Percentiles rank a stretch among this genome's conserved stretches.
These are phyloP conservation scores for Chrysoporthe deuterocubensis DNA, from an alignment of 2,329 filamentous ascomycete genomes.

Conservation along the genomic window DNA sequence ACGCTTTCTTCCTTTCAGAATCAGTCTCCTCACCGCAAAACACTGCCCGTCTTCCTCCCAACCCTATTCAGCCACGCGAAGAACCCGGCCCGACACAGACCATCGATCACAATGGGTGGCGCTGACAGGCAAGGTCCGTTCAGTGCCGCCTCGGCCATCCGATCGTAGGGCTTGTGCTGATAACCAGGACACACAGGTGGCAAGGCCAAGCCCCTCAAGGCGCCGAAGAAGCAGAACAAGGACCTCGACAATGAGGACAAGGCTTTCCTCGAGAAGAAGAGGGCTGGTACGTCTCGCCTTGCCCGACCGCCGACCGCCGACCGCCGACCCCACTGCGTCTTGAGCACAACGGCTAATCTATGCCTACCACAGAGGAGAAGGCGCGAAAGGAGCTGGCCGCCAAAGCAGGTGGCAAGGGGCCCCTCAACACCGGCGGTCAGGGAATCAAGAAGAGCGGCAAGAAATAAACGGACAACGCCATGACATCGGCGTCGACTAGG, in stretches of 20 bases:
- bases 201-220: constrained; percentile 86
- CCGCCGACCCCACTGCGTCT: constrained; percentile 13
- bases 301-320: too few relatives aligned
- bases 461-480: constrained; percentile 64
- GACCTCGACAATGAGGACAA: constrained; percentile 87
- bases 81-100: neutral
- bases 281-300: constrained; percentile 65
- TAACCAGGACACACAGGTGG: constrained; percentile 58
- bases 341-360: constrained; percentile 26
- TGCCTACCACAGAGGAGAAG: constrained; percentile 67
- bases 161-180: constrained; percentile 11
- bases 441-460: constrained; percentile 99
- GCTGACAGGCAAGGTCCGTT: constrained; percentile 66
- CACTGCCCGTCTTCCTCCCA: neutral
- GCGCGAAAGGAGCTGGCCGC: constrained; percentile 82
- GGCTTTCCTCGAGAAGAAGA: constrained; percentile 83
- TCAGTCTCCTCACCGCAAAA: neutral
- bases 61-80: neutral
- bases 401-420: constrained; percentile 85
- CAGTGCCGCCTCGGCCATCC: neutral
- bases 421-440: constrained; percentile 80
- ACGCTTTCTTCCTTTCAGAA: neutral
- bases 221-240: constrained; percentile 81
- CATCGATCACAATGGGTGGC: constrained; percentile 61
- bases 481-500: neutral